Base-by-base conservation (phyloP, 1,139 yeast species). In the Kurtzmaniella natalensis region DNA sequence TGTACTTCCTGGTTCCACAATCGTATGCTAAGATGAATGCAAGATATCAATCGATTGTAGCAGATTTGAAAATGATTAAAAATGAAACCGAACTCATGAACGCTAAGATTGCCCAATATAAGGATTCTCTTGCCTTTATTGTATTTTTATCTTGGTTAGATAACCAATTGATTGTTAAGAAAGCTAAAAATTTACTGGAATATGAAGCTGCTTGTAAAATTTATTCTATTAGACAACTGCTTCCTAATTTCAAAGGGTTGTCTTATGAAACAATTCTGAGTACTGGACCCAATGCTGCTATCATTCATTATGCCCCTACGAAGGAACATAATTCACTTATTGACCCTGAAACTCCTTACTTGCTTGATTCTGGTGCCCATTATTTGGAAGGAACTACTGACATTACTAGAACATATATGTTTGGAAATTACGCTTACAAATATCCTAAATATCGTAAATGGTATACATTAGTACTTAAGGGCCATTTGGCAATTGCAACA, bases 311-410 rank as follows among this genome's bases (percentile, higher is more conserved):
- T 46, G 71, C 74, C 2, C 81, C 81, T 7, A 63, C 75, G 1
- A 56, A 60, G 25, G 62, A 62, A 1, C 53, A 60, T 11, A 56
- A 57, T 38, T 51, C 67, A 1, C 43, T 57, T 0, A 66, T 76
- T 35, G 73, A 74, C 42, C 66, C 70, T 3, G 45, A 51, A 4
- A 50, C 63, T 14, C 53, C 75, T 2, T 72, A 64, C 39, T 54
- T 76, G 25, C 44, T 72, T 25, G 81, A 76, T 48, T 64, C 78
- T 1, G 81, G 81, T 3, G 71, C 75, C 4, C 81, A 76, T 34
- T 76, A 61, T 45, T 55, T 75, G 32, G 78, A 76, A 47, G 81
- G 81, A 3, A 76, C 81, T 1, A 76, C 81, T 1, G 81, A 75
- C 47, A 75, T 74, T 8, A 75, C 81, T 3, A 55, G 81, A 38